phyloP scores from a whole-genome alignment of 176 grass and related monocot species.

The Miscanthus lutarioriparius region DNA sequence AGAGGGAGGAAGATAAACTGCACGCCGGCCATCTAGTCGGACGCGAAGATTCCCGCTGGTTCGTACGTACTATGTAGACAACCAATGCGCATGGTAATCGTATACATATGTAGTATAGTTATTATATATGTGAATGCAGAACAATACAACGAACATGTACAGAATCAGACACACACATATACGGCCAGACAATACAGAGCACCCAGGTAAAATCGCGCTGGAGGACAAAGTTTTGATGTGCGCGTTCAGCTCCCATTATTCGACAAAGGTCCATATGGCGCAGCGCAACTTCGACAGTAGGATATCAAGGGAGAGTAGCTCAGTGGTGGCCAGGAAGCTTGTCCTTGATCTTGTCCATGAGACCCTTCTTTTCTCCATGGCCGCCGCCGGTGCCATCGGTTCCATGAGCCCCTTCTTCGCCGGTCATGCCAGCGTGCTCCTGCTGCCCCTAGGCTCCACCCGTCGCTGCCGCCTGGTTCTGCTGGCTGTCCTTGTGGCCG shows the following conservation, averaged over 20 bases:
- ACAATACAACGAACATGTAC: no score
- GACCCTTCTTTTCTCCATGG: constrained; percentile 54
- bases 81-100: no score
- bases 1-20: no score
- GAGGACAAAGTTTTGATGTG: neutral
- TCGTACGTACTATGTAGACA: no score
- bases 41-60: no score
- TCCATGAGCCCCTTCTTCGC: neutral
- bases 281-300: neutral
- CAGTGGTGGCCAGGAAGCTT: constrained; percentile 57
- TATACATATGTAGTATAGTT: no score
- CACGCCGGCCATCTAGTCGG: no score
- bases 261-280: neutral
- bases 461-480: neutral
- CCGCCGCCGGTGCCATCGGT: neutral
- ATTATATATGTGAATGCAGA: no score
- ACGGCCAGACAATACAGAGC: neutral
- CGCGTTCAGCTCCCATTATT: neutral
- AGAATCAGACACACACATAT: neutral
- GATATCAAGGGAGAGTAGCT: neutral
- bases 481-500: constrained; percentile 20
- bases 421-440: neutral
- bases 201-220: neutral
- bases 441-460: constrained; percentile 27
- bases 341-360: constrained; percentile 80